Evolutionary conservation across 768 basidiomycete genomes (phyloP).

Genomic region (Lactarius hatsudake): DNA sequence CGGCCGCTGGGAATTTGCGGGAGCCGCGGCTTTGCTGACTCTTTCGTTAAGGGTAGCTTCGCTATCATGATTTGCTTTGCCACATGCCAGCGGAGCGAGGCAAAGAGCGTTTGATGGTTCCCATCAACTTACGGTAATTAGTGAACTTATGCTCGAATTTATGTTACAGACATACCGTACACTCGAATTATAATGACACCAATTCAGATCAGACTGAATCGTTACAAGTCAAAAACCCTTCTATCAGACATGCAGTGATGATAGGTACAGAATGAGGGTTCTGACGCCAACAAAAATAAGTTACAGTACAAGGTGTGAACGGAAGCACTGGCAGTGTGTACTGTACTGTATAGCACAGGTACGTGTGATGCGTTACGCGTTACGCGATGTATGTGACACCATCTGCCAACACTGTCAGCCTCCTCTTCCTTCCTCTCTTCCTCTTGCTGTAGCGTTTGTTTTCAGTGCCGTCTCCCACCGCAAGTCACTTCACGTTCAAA

Average conservation of each 20-base stretch:
- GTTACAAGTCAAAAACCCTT: neutral
- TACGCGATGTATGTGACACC: neutral
- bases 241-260: neutral
- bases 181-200: neutral
- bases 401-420: conserved; percentile 16
- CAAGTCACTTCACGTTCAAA: conserved; percentile 1
- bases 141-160: neutral
- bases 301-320: neutral
- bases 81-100: neutral
- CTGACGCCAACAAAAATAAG: too few species aligned
- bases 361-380: neutral
- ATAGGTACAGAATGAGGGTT: too few species aligned
- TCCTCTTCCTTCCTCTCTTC: neutral
- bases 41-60: neutral
- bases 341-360: neutral
- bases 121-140: neutral
- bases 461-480: neutral
- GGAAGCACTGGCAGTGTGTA: too few species aligned
- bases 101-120: neutral
- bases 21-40: neutral
- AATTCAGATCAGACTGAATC: neutral
- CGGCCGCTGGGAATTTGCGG: neutral
- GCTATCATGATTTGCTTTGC: neutral
- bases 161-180: neutral
- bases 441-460: neutral